Evolutionary conservation across 768 basidiomycete species (phyloP).

Genomic region (Solioccasus polychromus): DNA sequence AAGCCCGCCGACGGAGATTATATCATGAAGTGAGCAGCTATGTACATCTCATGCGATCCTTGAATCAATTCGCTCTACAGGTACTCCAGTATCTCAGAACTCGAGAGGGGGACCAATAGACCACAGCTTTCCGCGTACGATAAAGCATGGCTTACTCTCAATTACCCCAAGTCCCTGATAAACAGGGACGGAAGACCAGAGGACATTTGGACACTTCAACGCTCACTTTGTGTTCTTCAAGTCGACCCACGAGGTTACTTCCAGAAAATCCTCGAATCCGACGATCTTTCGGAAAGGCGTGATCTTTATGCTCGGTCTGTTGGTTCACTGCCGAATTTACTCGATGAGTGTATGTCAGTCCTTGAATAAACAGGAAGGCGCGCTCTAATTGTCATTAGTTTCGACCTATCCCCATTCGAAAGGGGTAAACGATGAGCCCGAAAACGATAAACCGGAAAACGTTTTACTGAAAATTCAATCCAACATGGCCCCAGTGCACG

Average conservation of each 20-base stretch:
- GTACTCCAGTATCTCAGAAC: no score
- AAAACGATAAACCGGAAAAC: no score
- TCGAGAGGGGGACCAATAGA: no score
- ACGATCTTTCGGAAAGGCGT: not conserved
- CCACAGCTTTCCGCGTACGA: not conserved
- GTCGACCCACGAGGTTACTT: not conserved
- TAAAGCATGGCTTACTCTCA: not conserved
- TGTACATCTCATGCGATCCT: no score
- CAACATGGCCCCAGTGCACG: no score
- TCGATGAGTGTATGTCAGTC: not conserved
- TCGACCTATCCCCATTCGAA: no score
- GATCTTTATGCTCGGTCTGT: not conserved
- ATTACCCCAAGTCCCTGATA: not conserved
- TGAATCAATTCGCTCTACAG: no score
- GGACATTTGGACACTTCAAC: not conserved
- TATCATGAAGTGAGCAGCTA: constrained; percentile 1
- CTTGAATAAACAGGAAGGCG: no score
- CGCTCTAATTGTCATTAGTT: no score
- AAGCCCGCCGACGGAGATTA: not conserved
- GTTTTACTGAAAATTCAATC: no score
- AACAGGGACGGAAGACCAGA: not conserved
- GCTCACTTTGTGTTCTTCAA: not conserved
- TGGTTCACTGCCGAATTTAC: no score
- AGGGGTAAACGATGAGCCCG: no score
- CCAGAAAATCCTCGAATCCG: not conserved